Conservation (phyloP, 2,329 filamentous ascomycete genomes). For the Fusarium hostae region DNA sequence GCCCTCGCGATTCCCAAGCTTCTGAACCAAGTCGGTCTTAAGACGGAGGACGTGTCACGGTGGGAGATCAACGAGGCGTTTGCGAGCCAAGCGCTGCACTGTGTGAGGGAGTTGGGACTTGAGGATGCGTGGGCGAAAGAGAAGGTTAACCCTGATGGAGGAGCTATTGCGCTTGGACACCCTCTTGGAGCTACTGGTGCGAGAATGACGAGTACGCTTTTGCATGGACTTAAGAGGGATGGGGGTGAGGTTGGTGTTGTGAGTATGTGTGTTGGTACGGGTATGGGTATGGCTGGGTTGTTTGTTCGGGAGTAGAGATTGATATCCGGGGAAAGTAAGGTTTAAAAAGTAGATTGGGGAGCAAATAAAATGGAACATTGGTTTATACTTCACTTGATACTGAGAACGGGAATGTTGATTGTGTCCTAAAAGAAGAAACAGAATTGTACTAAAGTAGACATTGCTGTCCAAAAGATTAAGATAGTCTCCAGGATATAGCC, state of each 20-base stretch:
- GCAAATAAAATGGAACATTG: not conserved
- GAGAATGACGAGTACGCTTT: conserved; percentile 78
- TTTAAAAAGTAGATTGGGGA: not conserved
- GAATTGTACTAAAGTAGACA: no score
- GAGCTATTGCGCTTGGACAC: conserved; percentile 93
- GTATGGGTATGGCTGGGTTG: conserved; percentile 44
- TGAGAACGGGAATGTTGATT: not conserved
- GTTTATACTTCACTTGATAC: not conserved
- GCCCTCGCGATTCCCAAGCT: conserved; percentile 87
- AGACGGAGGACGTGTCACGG: conserved; percentile 75
- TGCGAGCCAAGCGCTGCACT: conserved; percentile 75
- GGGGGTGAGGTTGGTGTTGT: conserved; percentile 84
- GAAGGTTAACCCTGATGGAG: conserved; percentile 90
- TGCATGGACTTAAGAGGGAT: conserved; percentile 73
- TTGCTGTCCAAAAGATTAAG: no score
- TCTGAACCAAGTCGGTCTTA: conserved; percentile 74
- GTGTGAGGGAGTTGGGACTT: conserved; percentile 75
- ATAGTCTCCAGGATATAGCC: no score
- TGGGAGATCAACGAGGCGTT: conserved; percentile 96
- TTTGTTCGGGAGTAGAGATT: conserved; percentile 38
- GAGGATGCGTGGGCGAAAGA: conserved; percentile 70
- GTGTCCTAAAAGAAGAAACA: no score
- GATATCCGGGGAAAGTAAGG: not conserved
- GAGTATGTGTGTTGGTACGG: conserved; percentile 87
- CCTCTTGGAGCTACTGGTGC: conserved; percentile 90